Evolutionary conservation across 495 filamentous ascomycete species (phyloP), one percentile per base, ranked within the genome.

Genomic region (Rostrohypoxylon terebratum): DNA sequence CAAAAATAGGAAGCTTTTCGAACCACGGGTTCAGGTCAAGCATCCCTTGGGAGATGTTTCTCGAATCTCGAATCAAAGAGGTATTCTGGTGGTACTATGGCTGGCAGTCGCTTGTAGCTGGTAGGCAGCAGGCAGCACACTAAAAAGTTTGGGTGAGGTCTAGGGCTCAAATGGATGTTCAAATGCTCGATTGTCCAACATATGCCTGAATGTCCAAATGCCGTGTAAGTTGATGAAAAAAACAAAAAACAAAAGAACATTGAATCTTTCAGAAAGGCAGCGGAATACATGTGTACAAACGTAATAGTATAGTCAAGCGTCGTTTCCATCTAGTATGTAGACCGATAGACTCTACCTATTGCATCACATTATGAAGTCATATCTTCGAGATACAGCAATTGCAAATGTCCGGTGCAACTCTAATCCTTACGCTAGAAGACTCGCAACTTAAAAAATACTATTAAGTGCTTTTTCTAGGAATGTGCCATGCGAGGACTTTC

Each of bases 1-100:
- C 59, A 47, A 68, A 60, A 68, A 21, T 68, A 61, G n/a, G 14
- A 28, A 44, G 14, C 31, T 70, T 71, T 57, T 25, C 36, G 62
- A 63, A 63, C 11, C 69, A 72, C 58, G 69, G 9, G 69, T 62
- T 42, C 42, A 44, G 28, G 47, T 68, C 64, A 72, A 72, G 55
- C 18, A 59, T 59, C 47, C 47, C 42, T 64, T 42, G 50, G 38
- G 31, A 69, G 71, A 73, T 59, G 65, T 53, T 66, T 69, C 61
- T 73, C 66, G 66, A 69, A 69, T 66, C 23, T 47, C 66, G 66
- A 69, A 69, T 63, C 23, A 25, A 11, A n/a, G 25, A 23, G 11
- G 36, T 42, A 14, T 14, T 13, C 13, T 23, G 44, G 53, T 53
- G 53, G 11, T 20, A 13, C 47, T 50, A 25, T 1, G 47, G 47